Evolutionary conservation across 2,329 filamentous ascomycete species (phyloP), one percentile per base, ranked within the genome.

Genomic region (Dissoconium aciculare): DNA sequence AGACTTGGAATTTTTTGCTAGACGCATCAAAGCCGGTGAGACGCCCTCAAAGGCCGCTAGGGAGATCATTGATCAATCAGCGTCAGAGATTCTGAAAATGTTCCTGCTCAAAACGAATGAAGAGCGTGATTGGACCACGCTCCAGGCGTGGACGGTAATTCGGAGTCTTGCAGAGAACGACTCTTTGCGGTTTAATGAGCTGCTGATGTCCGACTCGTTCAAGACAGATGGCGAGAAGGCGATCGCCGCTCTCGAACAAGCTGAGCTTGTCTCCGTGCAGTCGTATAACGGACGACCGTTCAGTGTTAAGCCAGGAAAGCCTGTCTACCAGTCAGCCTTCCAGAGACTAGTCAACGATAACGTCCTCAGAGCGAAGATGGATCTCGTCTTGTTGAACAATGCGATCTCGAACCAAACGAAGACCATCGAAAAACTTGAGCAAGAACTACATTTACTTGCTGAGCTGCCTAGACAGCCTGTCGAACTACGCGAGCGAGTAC

Each of bases 1-100:
- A 0, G 89, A 98, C 49, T 74, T 98, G 12, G 87, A 95, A 51
- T 91, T 89, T 49, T 71, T 98, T 26, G 79, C 85, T n/a, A 74
- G 87, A 19, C 71, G 89, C 11, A 78, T 98, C 45, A 82, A 83
- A 56, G 74, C 78, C 1, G 87, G 89, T 11, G 84, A 94, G 53
- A 78, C 69, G 2, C 89, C 89, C 1, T 69, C 67, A 40, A 67
- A 78, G 43, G 89, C 89, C 3, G 77, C 94, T 2, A 64, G 74
- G 13, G 84, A 93, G 41, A 95, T 98, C 39, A 78, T 93, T 32
- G 75, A 82, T 32, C 83, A 93, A 50, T 79, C 78, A 11, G 80
- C 84, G 1, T 81, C 80, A 0, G 89, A 95, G 50, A 85, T 95
- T 28, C 61, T 93, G 38, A 92, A 93, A 50, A 84, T 94, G 66